Evolutionary conservation across 2,329 filamentous ascomycete species (phyloP).

Genomic region (Hypoxylon sp.): DNA sequence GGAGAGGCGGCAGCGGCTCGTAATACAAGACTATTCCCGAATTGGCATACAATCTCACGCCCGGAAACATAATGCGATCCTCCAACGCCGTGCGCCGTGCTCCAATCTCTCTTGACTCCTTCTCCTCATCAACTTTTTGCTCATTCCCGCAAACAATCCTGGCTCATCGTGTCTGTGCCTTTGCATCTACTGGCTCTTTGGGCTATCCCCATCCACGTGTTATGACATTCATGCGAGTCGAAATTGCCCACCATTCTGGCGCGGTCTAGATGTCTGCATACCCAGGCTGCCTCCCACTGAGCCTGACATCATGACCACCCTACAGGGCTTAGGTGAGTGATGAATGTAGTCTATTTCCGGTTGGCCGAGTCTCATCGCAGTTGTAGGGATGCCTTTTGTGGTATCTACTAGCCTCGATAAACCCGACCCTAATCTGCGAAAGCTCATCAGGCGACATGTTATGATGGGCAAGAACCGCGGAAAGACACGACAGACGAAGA

Average conservation of each 20-base stretch:
- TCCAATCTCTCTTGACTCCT: conserved; percentile 9
- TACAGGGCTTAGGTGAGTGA: conserved; percentile 9
- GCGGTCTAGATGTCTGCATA: conserved; percentile 15
- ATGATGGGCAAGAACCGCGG: conserved; percentile 22
- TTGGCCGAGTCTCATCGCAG: conserved; percentile 1
- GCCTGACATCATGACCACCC: background rate
- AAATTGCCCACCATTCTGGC: conserved; percentile 1
- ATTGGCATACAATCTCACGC: conserved; percentile 9
- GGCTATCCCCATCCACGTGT: conserved; percentile 4
- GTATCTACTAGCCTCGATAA: conserved; percentile 15
- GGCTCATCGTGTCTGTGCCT: conserved; percentile 2
- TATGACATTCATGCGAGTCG: conserved; percentile 2
- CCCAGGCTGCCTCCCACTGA: background rate
- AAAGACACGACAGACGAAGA: conserved; percentile 12
- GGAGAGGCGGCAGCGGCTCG: background rate
- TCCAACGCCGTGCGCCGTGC: background rate
- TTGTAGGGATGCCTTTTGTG: conserved; percentile 15
- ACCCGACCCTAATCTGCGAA: conserved; percentile 16
- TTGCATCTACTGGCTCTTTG: background rate
- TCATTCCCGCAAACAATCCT: conserved; percentile 11
- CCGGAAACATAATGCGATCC: conserved; percentile 20
- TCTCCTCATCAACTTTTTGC: conserved; percentile 10
- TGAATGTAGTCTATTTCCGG: background rate
- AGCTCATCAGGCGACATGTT: conserved; percentile 17
- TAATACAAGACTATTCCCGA: conserved; percentile 12